These are phyloP conservation scores for Penicillium longicatenatum DNA, from an alignment of 495 filamentous ascomycete genomes.

Conservation along the genomic window DNA sequence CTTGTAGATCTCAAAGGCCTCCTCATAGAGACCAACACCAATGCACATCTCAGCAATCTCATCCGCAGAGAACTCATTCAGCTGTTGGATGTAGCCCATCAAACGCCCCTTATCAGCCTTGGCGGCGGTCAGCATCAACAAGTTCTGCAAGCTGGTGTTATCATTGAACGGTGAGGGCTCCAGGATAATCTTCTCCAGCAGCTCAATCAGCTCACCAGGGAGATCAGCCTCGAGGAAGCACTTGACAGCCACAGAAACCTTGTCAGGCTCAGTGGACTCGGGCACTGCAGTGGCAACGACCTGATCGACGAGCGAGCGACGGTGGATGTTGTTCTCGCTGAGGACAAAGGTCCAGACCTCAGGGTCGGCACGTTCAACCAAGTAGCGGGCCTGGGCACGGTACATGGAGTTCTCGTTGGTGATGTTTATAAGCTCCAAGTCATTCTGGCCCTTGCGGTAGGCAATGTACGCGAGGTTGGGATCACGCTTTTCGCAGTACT, in stretches of 20 bases:
- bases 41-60: slow-evolving; percentile 95
- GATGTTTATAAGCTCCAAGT: slow-evolving; percentile 94
- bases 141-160: slow-evolving; percentile 92
- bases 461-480: slow-evolving; percentile 96
- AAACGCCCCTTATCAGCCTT: slow-evolving; percentile 94
- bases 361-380: slow-evolving; percentile 82
- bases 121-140: slow-evolving; percentile 95
- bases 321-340: slow-evolving; percentile 91
- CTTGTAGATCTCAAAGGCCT: slow-evolving; percentile 98
- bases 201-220: slow-evolving; percentile 92
- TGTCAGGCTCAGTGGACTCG: slow-evolving; percentile 89
- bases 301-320: slow-evolving; percentile 91
- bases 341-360: slow-evolving; percentile 96
- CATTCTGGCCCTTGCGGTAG: slow-evolving; percentile 95
- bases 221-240: slow-evolving; percentile 89
- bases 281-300: slow-evolving; percentile 96
- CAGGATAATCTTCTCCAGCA: slow-evolving; percentile 98
- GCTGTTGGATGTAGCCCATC: slow-evolving; percentile 94
- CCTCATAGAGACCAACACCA: slow-evolving; percentile 90
- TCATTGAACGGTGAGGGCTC: slow-evolving; percentile 97
- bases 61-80: slow-evolving; percentile 84
- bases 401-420: slow-evolving; percentile 99
- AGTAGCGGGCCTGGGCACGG: slow-evolving; percentile 92
- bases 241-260: slow-evolving; percentile 92
- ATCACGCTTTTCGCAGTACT: slow-evolving; percentile 99